These are phyloP conservation scores for Mycotypha africana DNA, from an alignment of 371 early-diverging fungal genomes.

Conservation along the genomic window DNA sequence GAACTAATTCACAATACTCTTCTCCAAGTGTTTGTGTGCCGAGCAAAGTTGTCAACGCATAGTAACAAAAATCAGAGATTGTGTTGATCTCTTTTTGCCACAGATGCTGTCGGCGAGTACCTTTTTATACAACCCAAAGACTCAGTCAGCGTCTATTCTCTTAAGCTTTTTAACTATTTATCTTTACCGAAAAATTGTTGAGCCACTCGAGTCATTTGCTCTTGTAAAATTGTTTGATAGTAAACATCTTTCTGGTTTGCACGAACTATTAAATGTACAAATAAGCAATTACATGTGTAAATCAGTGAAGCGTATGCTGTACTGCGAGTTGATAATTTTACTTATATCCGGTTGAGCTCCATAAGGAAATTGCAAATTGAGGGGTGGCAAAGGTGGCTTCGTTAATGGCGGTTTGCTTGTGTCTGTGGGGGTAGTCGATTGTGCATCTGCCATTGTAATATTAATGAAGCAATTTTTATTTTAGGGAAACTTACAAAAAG, in stretches of 20 bases:
- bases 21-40: conserved; percentile 90
- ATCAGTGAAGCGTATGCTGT: background rate
- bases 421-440: conserved; percentile 4
- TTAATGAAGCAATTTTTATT: background rate
- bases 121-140: conserved; percentile 19
- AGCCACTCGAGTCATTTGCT: conserved; percentile 58
- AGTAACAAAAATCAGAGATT: conserved; percentile 63
- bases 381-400: too few relatives aligned
- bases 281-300: background rate
- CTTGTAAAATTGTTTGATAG: conserved; percentile 62
- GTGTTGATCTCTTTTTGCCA: conserved; percentile 65
- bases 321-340: conserved; percentile 15
- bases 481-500: too few relatives aligned
- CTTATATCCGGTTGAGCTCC: conserved; percentile 82
- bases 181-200: conserved; percentile 59
- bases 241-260: conserved; percentile 85
- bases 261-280: conserved; percentile 48
- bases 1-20: conserved; percentile 88
- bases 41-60: conserved; percentile 64
- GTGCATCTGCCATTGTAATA: background rate
- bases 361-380: conserved; percentile 53
- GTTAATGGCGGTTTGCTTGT: too few relatives aligned
- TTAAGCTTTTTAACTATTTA: background rate
- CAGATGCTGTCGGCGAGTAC: conserved; percentile 64
- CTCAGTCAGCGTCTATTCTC: background rate